Conservation (phyloP, 202 grass and related monocot species). For the Eragrostis tef region DNA sequence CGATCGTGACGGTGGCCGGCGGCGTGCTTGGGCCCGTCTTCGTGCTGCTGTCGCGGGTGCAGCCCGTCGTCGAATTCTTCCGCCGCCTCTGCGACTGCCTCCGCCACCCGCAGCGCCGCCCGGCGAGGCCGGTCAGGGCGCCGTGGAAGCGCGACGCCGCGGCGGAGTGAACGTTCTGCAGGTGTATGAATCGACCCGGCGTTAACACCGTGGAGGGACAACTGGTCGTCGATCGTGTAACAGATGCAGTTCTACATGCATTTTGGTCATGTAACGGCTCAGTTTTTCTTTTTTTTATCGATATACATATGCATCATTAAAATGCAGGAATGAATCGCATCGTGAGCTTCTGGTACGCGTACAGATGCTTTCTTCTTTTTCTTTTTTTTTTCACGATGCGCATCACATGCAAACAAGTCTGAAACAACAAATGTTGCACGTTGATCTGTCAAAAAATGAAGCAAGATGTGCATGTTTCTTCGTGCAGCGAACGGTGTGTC, state of each 20-base stretch:
- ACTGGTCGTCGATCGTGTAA: too few relatives aligned
- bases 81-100: constrained; percentile 56
- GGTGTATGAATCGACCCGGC: not conserved
- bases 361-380: not conserved
- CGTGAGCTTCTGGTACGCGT: not conserved
- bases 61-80: constrained; percentile 55
- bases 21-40: constrained; percentile 55
- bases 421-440: not conserved
- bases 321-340: not conserved
- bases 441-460: not conserved
- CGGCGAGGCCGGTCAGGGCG: constrained; percentile 48
- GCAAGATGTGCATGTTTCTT: not conserved
- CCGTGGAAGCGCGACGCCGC: constrained; percentile 44
- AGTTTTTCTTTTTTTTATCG: not conserved
- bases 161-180: not conserved
- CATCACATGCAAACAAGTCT: not conserved
- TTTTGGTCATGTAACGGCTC: not conserved
- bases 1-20: constrained; percentile 64
- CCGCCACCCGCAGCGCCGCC: constrained; percentile 50
- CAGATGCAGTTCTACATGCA: not conserved
- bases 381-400: not conserved
- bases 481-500: not conserved
- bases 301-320: not conserved
- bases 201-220: too few relatives aligned
- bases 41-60: constrained; percentile 52